Base-by-base conservation (phyloP, 495 filamentous ascomycete species). In the Aeminium ludgeri region DNA sequence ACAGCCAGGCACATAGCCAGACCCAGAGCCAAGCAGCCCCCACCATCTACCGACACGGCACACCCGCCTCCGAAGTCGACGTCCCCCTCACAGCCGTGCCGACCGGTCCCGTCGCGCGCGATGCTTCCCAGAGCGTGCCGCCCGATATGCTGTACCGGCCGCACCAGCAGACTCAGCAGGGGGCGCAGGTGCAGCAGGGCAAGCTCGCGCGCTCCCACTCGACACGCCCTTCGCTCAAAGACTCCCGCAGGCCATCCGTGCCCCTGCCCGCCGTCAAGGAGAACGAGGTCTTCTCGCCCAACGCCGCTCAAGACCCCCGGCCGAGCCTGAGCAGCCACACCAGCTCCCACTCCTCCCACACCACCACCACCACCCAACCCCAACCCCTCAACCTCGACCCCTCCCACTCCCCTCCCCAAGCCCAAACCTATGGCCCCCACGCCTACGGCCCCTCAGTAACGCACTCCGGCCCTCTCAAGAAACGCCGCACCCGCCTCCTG, bases 381-480 rank as follows among this genome's bases (percentile, higher is more conserved):
- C 18, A 18, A 8, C 30, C 39, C 8, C 6, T 15, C 18, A 30
- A 5, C 37, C 44, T 13, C n/a, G 18, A 44, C 12, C 41, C 25
- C 15, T 1, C 39, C 8, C 43, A 46, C 39, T 20, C 38, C 36
- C 25, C n/a, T 20, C 48, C 44, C 7, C 31, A 3, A 2, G 36
- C 34, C 4, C 13, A 46, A 35, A 17, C 42, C 2, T 46, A 46
- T 19, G 48, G 48, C 34, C n/a, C n/a, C n/a, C n/a, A n/a, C n/a
- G n/a, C n/a, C n/a, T 51, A 51, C 39, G 48, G 48, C 31, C 3
- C 49, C 16, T 64, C 63, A 35, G 54, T 80, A 18, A 76, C 66
- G 12, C 78, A 86, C 56, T 69, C 73, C 30, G 87, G 89, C 0
- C 85, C 73, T 56, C 92, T 97, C 77, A 86, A 85, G 69, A 95